phyloP scores from a whole-genome alignment of 2,329 filamentous ascomycete species.

The Davidsoniella neocaledoniae region DNA sequence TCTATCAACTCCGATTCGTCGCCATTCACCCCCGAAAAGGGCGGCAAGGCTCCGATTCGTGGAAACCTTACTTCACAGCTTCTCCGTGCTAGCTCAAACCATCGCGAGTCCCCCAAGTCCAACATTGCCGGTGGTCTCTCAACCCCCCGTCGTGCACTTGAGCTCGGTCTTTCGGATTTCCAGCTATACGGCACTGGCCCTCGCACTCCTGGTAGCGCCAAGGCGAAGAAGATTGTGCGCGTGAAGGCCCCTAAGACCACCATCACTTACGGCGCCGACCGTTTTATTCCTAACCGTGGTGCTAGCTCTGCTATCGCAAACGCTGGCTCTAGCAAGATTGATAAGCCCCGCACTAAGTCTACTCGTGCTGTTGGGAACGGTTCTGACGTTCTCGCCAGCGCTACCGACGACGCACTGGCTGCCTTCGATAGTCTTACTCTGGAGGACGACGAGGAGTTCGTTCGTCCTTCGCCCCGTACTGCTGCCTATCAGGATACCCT shows the following conservation, averaged over 20 bases:
- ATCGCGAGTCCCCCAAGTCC: conserved; percentile 83
- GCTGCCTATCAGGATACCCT: conserved; percentile 85
- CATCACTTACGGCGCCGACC: conserved; percentile 64
- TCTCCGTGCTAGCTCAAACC: conserved; percentile 49
- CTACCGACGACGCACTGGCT: conserved; percentile 62
- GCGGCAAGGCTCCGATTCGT: conserved; percentile 53
- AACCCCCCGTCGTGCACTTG: conserved; percentile 67
- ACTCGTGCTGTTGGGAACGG: conserved; percentile 36
- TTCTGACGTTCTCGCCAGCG: conserved; percentile 60
- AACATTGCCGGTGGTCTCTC: conserved; percentile 67
- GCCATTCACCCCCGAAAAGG: conserved; percentile 60
- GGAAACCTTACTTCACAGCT: conserved; percentile 68
- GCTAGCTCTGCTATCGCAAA: conserved; percentile 81
- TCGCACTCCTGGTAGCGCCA: conserved; percentile 42
- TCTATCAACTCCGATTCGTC: conserved; percentile 44
- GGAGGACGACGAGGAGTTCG: conserved; percentile 51
- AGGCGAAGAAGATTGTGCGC: conserved; percentile 39
- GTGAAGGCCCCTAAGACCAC: conserved; percentile 59
- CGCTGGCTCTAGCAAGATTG: conserved; percentile 67
- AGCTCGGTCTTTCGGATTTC: conserved; percentile 87
- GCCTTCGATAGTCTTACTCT: conserved; percentile 68
- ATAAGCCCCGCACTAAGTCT: conserved; percentile 53
- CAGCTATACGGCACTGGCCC: conserved; percentile 66
- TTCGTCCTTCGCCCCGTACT: conserved; percentile 69
- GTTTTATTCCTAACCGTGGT: conserved; percentile 88